Percentiles rank a stretch among this genome's conserved stretches.
These are phyloP conservation scores for Exophiala bonariae DNA, from an alignment of 2,329 filamentous ascomycete genomes.

Conservation along the genomic window DNA sequence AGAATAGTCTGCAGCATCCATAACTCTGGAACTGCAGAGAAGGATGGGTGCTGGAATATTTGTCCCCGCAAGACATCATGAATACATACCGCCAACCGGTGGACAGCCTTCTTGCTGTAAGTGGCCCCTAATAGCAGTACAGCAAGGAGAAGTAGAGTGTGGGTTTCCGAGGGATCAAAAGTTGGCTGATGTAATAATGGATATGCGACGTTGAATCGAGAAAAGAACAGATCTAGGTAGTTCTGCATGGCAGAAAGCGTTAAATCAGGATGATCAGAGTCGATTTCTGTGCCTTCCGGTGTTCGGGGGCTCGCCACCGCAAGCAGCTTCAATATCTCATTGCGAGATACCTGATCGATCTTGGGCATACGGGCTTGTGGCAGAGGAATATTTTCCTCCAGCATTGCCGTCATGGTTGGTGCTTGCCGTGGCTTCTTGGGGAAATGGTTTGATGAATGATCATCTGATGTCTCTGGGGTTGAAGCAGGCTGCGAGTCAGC, in stretches of 20 bases:
- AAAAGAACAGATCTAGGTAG: slow-evolving; percentile 62
- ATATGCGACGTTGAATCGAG: slow-evolving; percentile 60
- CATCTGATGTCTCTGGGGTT: too few species aligned
- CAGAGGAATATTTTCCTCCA: too few species aligned
- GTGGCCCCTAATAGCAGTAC: slow-evolving; percentile 63
- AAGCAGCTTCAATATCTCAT: slow-evolving; percentile 51
- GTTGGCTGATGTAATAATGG: slow-evolving; percentile 61
- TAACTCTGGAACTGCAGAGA: slow-evolving; percentile 59
- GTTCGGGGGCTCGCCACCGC: slow-evolving; percentile 50
- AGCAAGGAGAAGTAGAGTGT: slow-evolving; percentile 56
- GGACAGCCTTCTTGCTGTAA: slow-evolving; percentile 59
- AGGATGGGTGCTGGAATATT: slow-evolving; percentile 59
- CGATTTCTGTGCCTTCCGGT: slow-evolving; percentile 49
- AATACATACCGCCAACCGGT: slow-evolving; percentile 62
- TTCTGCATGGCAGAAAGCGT: slow-evolving; percentile 53
- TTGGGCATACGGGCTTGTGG: slow-evolving; percentile 22
- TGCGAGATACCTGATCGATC: slow-evolving; percentile 36
- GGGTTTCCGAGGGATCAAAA: slow-evolving; percentile 51
- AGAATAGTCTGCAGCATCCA: slow-evolving; percentile 64
- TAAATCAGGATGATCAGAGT: slow-evolving; percentile 53
- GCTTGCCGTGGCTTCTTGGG: too few species aligned
- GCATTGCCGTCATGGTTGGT: too few species aligned
- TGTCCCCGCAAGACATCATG: slow-evolving; percentile 61
- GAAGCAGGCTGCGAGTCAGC: too few species aligned
- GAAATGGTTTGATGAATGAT: too few species aligned